Conservation (phyloP, 2,329 filamentous ascomycete genomes). For the Thelonectria discophora region DNA sequence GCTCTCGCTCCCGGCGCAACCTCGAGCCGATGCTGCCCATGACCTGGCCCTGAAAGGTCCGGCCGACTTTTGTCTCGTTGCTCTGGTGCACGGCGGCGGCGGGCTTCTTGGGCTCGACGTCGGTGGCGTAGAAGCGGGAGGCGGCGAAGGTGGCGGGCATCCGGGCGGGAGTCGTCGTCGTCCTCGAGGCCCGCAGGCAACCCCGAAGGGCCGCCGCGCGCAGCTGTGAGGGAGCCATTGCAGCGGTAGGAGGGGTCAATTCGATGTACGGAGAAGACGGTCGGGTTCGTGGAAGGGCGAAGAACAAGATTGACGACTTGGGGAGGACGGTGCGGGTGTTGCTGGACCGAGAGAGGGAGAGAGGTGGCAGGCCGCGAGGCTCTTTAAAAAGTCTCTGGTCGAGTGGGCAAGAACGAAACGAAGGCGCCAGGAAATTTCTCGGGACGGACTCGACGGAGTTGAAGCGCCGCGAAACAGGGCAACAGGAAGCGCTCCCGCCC, state of each 20-base stretch:
- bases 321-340: neutral
- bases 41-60: constrained; percentile 66
- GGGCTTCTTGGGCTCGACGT: constrained; percentile 47
- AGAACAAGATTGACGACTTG: constrained; percentile 2
- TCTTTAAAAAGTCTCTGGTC: constrained; percentile 33
- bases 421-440: constrained; percentile 35
- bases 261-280: constrained; percentile 7
- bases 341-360: constrained; percentile 1
- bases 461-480: constrained; percentile 36
- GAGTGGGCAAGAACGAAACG: constrained; percentile 24
- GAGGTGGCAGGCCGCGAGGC: constrained; percentile 16
- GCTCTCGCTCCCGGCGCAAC: constrained; percentile 62
- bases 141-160: constrained; percentile 26
- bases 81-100: constrained; percentile 40
- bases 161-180: constrained; percentile 15
- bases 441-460: constrained; percentile 42
- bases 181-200: constrained; percentile 38
- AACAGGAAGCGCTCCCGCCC: constrained; percentile 14
- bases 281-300: constrained; percentile 9
- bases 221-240: constrained; percentile 48
- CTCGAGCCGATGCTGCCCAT: constrained; percentile 66
- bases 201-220: constrained; percentile 46
- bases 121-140: constrained; percentile 49
- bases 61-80: constrained; percentile 51
- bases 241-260: constrained; percentile 25